Evolutionary conservation across 768 basidiomycete species (phyloP).

Genomic region (Butyriboletus loyo): DNA sequence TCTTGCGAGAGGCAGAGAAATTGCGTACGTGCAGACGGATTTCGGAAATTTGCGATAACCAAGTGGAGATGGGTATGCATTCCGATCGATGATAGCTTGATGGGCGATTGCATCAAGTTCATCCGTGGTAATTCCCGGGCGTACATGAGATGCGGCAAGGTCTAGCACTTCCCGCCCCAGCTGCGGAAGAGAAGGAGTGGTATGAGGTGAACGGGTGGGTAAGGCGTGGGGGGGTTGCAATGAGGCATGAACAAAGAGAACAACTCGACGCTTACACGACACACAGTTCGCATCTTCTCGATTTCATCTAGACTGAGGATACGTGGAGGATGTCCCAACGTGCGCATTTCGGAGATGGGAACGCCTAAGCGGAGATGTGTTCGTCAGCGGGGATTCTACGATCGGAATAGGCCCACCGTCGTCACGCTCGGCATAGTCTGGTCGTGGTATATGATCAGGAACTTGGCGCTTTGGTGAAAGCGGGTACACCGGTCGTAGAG

Average conservation of each 20-base stretch:
- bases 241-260: not conserved
- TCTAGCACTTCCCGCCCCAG: constrained; percentile 91
- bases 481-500: constrained; percentile 83
- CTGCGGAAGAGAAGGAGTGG: constrained; percentile 39
- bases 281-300: constrained; percentile 84
- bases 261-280: constrained; percentile 56
- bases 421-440: constrained; percentile 73
- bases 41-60: constrained; percentile 92
- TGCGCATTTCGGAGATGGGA: constrained; percentile 57
- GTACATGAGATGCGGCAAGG: constrained; percentile 78
- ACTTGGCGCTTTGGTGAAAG: constrained; percentile 72
- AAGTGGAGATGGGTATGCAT: constrained; percentile 91
- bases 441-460: constrained; percentile 79
- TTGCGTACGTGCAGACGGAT: constrained; percentile 89
- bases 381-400: not conserved
- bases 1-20: not conserved
- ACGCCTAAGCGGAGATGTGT: constrained; percentile 40
- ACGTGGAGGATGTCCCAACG: constrained; percentile 58
- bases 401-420: constrained; percentile 46
- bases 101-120: constrained; percentile 94
- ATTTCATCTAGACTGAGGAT: constrained; percentile 73
- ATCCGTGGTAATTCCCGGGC: constrained; percentile 94
- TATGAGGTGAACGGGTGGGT: not conserved
- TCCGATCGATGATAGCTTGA: constrained; percentile 83
- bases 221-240: not conserved